phyloP scores from a whole-genome alignment of 2,329 filamentous ascomycete genomes.

The Sphaerulina musiva region DNA sequence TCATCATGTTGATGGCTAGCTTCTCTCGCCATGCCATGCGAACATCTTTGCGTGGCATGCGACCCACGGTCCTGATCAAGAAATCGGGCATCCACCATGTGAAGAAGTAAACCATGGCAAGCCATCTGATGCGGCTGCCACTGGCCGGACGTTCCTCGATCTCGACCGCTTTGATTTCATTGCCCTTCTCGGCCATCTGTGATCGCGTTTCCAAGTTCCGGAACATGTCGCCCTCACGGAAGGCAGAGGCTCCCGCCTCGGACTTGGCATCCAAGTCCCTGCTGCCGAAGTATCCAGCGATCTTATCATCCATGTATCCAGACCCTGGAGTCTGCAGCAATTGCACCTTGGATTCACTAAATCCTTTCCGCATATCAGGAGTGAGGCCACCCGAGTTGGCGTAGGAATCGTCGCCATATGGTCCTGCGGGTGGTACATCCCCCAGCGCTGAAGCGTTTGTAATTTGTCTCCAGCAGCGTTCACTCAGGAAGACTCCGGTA shows the following conservation, averaged over 20 bases:
- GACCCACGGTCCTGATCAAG: constrained; percentile 64
- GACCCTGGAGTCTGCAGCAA: constrained; percentile 49
- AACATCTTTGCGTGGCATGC: constrained; percentile 88
- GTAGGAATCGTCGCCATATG: constrained; percentile 50
- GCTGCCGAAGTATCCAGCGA: constrained; percentile 73
- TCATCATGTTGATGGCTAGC: constrained; percentile 93
- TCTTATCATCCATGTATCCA: constrained; percentile 66
- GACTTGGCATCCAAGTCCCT: constrained; percentile 78
- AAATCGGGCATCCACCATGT: constrained; percentile 89
- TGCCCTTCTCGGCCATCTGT: constrained; percentile 91
- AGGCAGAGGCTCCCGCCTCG: constrained; percentile 84
- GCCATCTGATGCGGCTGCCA: constrained; percentile 79
- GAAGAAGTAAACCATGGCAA: constrained; percentile 72
- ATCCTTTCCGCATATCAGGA: constrained; percentile 48
- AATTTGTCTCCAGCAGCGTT: constrained; percentile 90
- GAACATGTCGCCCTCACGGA: constrained; percentile 95
- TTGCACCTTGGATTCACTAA: constrained; percentile 54
- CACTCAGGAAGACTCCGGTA: constrained; percentile 91
- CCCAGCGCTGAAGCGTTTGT: constrained; percentile 63
- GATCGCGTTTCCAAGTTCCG: constrained; percentile 89
- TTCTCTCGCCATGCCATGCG: constrained; percentile 94
- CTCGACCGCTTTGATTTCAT: constrained; percentile 82
- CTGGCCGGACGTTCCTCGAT: constrained; percentile 78
- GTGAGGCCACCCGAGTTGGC: constrained; percentile 54
- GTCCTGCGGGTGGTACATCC: constrained; percentile 45